Conservation (phyloP, 352 stramenopile species). For the Pythium rishiriense region DNA sequence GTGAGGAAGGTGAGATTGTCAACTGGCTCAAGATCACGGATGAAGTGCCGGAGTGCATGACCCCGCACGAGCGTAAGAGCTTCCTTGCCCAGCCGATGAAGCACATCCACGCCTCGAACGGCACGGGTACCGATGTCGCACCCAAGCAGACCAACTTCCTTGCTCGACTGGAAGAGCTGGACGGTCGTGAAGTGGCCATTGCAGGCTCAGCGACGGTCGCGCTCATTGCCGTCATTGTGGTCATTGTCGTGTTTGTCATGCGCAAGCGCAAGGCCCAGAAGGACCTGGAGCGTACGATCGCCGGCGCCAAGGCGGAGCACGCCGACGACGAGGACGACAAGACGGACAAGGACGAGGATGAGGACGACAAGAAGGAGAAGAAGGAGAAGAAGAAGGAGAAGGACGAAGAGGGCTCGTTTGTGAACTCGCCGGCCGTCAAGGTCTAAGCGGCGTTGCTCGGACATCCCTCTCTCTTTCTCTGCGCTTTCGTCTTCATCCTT, state of each 20-base stretch:
- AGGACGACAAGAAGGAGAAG: constrained; percentile 67
- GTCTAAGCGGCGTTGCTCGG: constrained; percentile 26
- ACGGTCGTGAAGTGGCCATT: constrained; percentile 74
- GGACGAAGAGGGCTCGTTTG: constrained; percentile 74
- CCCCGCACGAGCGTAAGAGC: constrained; percentile 67
- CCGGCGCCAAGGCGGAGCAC: constrained; percentile 78
- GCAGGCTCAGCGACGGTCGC: constrained; percentile 52
- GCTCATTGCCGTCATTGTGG: constrained; percentile 64
- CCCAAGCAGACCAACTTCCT: constrained; percentile 70
- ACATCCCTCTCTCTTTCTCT: neutral
- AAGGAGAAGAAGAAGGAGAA: constrained; percentile 71
- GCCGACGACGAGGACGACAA: constrained; percentile 50
- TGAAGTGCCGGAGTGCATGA: constrained; percentile 85
- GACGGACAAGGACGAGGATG: constrained; percentile 66
- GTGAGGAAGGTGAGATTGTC: constrained; percentile 80
- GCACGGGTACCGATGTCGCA: constrained; percentile 44
- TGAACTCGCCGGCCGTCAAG: constrained; percentile 81
- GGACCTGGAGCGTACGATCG: constrained; percentile 79
- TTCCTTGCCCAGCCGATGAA: constrained; percentile 87
- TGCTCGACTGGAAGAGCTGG: constrained; percentile 53
- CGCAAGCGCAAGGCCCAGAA: constrained; percentile 82
- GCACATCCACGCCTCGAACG: constrained; percentile 81
- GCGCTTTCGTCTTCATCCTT: constrained; percentile 4
- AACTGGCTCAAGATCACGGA: constrained; percentile 87
- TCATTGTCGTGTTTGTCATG: constrained; percentile 67